These are phyloP conservation scores for Phyllosticta capitalensis DNA, from an alignment of 2,329 filamentous ascomycete species.

Conservation along the genomic window DNA sequence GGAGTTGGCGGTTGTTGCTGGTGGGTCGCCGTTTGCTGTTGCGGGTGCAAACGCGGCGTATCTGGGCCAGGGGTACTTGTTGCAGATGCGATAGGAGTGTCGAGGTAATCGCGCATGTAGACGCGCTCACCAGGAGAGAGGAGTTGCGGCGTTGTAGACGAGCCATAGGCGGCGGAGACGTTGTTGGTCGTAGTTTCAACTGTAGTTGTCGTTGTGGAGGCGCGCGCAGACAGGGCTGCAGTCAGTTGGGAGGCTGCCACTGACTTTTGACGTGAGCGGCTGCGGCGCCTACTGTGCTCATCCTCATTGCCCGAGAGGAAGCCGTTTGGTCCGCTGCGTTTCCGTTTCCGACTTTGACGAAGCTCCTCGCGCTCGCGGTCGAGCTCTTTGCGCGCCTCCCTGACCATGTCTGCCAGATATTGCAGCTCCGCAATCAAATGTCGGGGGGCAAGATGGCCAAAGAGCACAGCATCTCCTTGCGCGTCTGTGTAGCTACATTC, in stretches of 20 bases:
- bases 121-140: constrained; percentile 2
- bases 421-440: constrained; percentile 74
- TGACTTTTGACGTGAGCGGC: constrained; percentile 2
- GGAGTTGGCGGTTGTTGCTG: not conserved
- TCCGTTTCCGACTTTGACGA: constrained; percentile 50
- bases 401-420: constrained; percentile 61
- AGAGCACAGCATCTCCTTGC: constrained; percentile 67
- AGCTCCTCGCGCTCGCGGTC: constrained; percentile 23
- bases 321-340: constrained; percentile 35
- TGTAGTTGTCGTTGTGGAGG: not conserved
- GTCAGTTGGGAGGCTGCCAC: not conserved
- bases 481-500: constrained; percentile 89
- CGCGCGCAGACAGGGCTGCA: not conserved
- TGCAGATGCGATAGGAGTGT: not conserved
- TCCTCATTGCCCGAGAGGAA: constrained; percentile 6
- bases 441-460: constrained; percentile 77
- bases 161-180: not conserved
- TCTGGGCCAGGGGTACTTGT: constrained; percentile 3
- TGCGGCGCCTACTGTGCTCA: constrained; percentile 1
- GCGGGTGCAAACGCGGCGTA: not conserved
- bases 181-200: not conserved
- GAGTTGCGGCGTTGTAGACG: not conserved
- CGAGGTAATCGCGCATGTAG: constrained; percentile 3
- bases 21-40: not conserved
- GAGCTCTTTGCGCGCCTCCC: constrained; percentile 34